A percentile compares a stretch with the other conserved stretches of the same genome.
Evolutionary conservation across 169 alveolate species (phyloP).

Genomic region (Eimeria sp.): DNA sequence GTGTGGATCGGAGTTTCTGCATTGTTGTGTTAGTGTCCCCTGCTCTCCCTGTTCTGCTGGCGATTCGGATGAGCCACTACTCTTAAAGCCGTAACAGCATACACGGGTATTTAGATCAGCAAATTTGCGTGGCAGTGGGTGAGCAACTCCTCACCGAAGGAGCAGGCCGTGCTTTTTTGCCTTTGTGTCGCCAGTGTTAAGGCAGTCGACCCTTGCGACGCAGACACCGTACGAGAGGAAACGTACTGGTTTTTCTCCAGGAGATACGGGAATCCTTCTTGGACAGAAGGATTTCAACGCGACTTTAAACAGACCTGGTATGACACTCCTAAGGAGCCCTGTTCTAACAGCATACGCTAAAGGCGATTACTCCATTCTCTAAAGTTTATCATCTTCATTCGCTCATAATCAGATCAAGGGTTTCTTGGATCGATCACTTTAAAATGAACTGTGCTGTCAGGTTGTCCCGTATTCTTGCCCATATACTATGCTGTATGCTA

Average conservation of each 20-base stretch:
- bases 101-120: neutral
- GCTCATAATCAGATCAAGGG: neutral
- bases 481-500: neutral
- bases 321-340: neutral
- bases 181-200: slow-evolving; percentile 7
- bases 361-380: neutral
- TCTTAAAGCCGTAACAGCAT: neutral
- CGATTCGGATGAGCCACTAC: neutral
- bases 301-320: slow-evolving; percentile 38
- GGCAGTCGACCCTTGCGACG: neutral
- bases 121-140: neutral
- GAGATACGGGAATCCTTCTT: slow-evolving; percentile 45
- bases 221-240: slow-evolving; percentile 55
- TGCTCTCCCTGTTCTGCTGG: neutral
- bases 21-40: neutral
- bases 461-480: neutral
- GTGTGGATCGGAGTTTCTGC: neutral
- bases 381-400: neutral
- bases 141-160: neutral
- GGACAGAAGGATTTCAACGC: slow-evolving; percentile 49
- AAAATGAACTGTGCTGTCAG: neutral
- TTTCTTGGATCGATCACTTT: neutral
- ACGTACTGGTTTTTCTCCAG: slow-evolving; percentile 5
- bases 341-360: neutral
- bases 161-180: neutral